A percentile compares a stretch with the other conserved stretches of the same genome.
Evolutionary conservation across 371 early-diverging fungal species (phyloP).

Genomic region (Lichtheimia ornata): DNA sequence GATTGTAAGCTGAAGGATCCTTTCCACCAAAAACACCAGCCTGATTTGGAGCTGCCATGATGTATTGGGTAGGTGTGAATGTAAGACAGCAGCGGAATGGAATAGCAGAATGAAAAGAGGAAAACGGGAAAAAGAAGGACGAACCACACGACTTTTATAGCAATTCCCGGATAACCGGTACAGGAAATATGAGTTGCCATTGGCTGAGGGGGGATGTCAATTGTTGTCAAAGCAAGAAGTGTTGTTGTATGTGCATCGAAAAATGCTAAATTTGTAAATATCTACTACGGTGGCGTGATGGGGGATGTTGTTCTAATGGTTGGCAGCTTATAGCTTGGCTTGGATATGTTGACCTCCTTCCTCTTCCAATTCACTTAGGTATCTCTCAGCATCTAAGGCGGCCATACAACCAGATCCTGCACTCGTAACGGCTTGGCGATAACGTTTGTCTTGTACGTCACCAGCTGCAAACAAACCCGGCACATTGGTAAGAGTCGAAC

Average conservation of each 20-base stretch:
- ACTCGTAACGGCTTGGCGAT: conserved; percentile 81
- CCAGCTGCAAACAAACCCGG: conserved; percentile 98
- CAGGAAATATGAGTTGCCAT: no score
- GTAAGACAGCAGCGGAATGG: background rate
- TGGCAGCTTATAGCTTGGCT: no score
- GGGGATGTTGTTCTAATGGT: background rate
- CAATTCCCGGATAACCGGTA: no score
- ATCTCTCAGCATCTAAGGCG: conserved; percentile 89
- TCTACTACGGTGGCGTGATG: background rate
- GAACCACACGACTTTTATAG: no score
- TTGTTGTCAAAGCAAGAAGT: no score
- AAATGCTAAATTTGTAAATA: background rate
- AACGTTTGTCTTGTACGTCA: conserved; percentile 97
- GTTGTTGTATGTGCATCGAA: no score
- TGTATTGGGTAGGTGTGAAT: background rate
- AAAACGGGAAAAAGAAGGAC: background rate
- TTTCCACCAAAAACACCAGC: conserved; percentile 69
- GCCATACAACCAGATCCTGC: conserved; percentile 95
- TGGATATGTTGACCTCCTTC: background rate
- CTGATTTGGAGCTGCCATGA: conserved; percentile 33
- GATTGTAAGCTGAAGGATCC: conserved; percentile 59
- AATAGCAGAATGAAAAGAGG: conserved; percentile 4
- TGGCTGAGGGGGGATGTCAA: no score
- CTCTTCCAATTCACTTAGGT: conserved; percentile 65
- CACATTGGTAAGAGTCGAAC: conserved; percentile 82